Conservation (phyloP, 2,329 filamentous ascomycete species). For the Magnaporthiopsis incrustans region DNA sequence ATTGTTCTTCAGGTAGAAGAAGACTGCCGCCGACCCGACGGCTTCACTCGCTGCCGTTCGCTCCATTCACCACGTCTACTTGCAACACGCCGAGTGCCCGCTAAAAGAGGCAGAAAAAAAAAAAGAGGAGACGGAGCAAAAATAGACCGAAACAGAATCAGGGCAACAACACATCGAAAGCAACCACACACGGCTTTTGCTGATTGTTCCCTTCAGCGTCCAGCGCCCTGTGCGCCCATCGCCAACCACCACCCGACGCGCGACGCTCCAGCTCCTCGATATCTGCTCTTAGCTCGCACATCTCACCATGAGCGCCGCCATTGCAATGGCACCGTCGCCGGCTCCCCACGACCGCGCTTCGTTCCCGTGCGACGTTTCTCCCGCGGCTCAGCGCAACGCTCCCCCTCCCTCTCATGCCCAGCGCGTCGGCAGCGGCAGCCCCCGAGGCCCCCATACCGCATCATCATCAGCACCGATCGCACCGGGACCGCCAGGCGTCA, state of each 20-base stretch:
- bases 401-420: conserved; percentile 27
- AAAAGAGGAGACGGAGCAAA: neutral
- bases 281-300: neutral
- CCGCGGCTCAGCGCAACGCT: conserved; percentile 34
- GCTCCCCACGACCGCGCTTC: conserved; percentile 56
- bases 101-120: neutral
- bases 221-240: neutral
- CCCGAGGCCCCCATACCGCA: conserved; percentile 25
- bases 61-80: neutral
- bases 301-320: conserved; percentile 56
- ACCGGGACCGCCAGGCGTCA: neutral
- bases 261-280: neutral
- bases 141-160: neutral
- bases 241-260: conserved; percentile 1
- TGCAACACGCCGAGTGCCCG: neutral
- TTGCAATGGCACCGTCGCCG: conserved; percentile 61
- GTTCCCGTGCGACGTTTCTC: conserved; percentile 31
- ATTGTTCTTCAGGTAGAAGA: neutral
- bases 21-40: neutral
- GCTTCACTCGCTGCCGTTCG: neutral
- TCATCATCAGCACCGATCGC: neutral
- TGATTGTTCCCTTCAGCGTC: neutral
- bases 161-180: neutral
- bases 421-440: conserved; percentile 47
- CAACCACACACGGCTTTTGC: neutral